Base-by-base conservation (phyloP, 768 basidiomycete genomes). In the Holtermanniella nyarrowii region DNA sequence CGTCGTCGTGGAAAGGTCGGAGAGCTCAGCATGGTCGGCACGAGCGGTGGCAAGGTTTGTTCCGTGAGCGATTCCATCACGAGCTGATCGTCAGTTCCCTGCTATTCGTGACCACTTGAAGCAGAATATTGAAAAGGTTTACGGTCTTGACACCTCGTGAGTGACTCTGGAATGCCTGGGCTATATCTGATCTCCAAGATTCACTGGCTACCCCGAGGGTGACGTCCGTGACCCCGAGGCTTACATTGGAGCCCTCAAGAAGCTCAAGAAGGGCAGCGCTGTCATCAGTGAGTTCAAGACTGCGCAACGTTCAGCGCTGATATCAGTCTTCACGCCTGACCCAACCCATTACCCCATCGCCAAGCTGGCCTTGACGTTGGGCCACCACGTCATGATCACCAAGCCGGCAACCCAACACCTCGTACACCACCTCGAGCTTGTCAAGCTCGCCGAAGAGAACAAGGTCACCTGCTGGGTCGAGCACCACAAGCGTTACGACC, bases 401-500 rank as follows among this genome's bases (percentile, higher is more conserved):
- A 95, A 93, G 71, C 90, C 90, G 2, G 90, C 88, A 3, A 88
- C 87, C 0, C 83, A 93, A 63, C 76, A 86, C 16, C 78, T 95
- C 50, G 77, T 80, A 47, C 83, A 95, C 67, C 90, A 95, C 72
- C 81, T 80, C 54, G 78, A 79, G 25, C 77, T 93, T 45, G 81
- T 89, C 56, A 76, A 78, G 31, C 80, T 85, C 11, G 86, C 90
- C 26, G 80, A 77, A 60, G 79, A 85, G 71, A 78, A 88, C 66
- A 82, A 83, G 44, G 82, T 91, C 18, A 78, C 88, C 2, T 88
- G 86, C 72, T 88, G 86, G 67, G 89, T 93, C n/a, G 90, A 95
- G 69, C 88, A 93, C 65, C 67, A 69, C 64, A 69, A 69, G 49
- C 71, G 71, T 55, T 74, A 66, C 61, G 89, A 93, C 72, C 90